Evolutionary conservation across 2,329 filamentous ascomycete genomes (phyloP).

Genomic region (Fusarium tuaranense): DNA sequence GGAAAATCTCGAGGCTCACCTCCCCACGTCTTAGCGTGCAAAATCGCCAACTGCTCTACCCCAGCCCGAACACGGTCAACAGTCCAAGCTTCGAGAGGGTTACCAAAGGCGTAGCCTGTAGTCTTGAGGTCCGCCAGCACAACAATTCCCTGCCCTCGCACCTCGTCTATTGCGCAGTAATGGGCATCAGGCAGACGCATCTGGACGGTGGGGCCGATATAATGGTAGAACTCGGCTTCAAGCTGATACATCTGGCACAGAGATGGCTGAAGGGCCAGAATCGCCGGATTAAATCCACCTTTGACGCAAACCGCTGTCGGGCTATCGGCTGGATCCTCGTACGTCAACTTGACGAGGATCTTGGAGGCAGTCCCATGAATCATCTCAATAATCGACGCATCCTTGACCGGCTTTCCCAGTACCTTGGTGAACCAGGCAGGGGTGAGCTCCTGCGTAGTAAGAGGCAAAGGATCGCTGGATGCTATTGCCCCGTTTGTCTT

Average conservation of each 20-base stretch:
- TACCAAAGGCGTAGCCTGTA: constrained; percentile 11
- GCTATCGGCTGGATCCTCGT: not conserved
- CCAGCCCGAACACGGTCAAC: constrained; percentile 5
- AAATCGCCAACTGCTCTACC: constrained; percentile 13
- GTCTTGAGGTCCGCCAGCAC: constrained; percentile 20
- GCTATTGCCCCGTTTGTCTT: not conserved
- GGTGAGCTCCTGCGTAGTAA: constrained; percentile 1
- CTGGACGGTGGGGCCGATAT: not conserved
- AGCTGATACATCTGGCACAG: constrained; percentile 1
- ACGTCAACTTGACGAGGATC: not conserved
- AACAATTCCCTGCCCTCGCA: constrained; percentile 14
- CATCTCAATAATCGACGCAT: not conserved
- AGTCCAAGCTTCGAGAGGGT: not conserved
- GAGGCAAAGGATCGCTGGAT: not conserved
- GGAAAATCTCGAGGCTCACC: not conserved
- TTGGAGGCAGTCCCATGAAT: constrained; percentile 27
- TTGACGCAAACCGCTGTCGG: constrained; percentile 5
- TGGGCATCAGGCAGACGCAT: not conserved
- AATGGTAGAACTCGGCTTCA: constrained; percentile 13
- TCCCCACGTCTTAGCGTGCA: constrained; percentile 25
- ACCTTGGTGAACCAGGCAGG: constrained; percentile 17
- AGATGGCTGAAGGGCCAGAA: not conserved
- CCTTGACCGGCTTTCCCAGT: not conserved
- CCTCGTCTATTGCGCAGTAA: not conserved
- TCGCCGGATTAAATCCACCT: constrained; percentile 14